Evolutionary conservation across 306 rosid species (phyloP), one percentile per base, ranked within the genome.

Genomic region (Echinosophora koreensis): DNA sequence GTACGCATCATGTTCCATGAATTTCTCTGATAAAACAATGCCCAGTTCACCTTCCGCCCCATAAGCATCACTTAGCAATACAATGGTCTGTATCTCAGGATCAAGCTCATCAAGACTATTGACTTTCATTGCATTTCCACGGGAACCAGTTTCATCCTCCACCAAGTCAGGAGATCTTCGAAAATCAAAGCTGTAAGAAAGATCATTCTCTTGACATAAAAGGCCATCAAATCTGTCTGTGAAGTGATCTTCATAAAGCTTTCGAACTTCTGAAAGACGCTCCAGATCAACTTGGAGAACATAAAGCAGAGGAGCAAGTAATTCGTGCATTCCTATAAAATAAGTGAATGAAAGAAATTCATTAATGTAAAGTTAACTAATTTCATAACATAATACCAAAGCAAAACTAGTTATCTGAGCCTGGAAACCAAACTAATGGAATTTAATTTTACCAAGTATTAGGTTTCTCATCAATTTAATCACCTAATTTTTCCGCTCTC

Each of bases 11-110:
- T 96, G 99, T 80, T 96, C 99, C 87, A 91, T 71, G 81, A 96
- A 96, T 91, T 90, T 92, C 80, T 92, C 99, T 0, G 99, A 96
- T 61, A 96, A 87, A 54, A 96, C 93, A 41, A 91, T 84, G 55
- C 99, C 99, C 39, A 96, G 82, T 83, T 96, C 99, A 81, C 99
- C 99, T 88, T 96, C 99, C 76, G 98, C 93, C 16, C 99, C 99
- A 79, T 96, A 96, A 35, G 99, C 88, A 84, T 96, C 99, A 76
- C 91, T 89, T 76, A 96, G 87, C 79, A 91, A 82, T 58, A 96
- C 85, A 62, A 92, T 89, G 39, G 91, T 87, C 80, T 82, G 94
- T 83, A 89, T 85, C 83, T 91, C 82, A 38, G 96, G 90, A 81
- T 96, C 97, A 78, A 91, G 92, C 86, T 96, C 98, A 2, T 87